These are phyloP conservation scores for Mercurialis annua DNA, from an alignment of 345 rosid genomes.

Conservation along the genomic window DNA sequence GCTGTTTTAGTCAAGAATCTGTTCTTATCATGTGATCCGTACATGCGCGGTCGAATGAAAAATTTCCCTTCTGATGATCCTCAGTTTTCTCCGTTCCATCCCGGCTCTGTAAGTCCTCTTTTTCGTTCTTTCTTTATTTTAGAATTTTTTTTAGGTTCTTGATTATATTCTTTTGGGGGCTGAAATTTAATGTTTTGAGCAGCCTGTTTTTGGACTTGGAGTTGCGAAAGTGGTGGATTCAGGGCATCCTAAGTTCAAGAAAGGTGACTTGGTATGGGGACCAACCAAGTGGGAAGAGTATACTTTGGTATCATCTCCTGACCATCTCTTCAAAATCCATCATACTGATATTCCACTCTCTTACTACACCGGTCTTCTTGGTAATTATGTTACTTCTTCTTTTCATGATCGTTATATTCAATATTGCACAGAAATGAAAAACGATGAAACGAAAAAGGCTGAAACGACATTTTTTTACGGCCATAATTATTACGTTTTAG, in stretches of 20 bases:
- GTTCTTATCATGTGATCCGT: conserved; percentile 63
- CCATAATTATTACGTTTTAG: no score
- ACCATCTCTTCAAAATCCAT: conserved; percentile 20
- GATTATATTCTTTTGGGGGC: background rate
- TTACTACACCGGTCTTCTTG: conserved; percentile 28
- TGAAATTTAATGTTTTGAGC: background rate
- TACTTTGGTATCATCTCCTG: conserved; percentile 11
- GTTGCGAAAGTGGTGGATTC: conserved; percentile 31
- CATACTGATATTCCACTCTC: conserved; percentile 29
- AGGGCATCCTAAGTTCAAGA: conserved; percentile 18
- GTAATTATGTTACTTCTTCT: background rate
- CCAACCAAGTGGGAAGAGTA: conserved; percentile 31
- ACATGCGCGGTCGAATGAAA: conserved; percentile 23
- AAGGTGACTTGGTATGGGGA: conserved; percentile 34
- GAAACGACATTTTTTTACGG: no score
- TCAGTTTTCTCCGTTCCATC: conserved; percentile 8
- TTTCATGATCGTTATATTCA: no score
- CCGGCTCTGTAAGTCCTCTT: conserved; percentile 31
- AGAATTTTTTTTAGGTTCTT: background rate
- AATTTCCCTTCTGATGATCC: background rate
- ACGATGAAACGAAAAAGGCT: no score
- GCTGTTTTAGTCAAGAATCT: conserved; percentile 54
- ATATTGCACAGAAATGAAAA: no score
- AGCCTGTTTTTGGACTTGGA: conserved; percentile 30
- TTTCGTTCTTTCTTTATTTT: background rate